Evolutionary conservation across 805 yeast species (phyloP).

Genomic region (Priceomyces medius): DNA sequence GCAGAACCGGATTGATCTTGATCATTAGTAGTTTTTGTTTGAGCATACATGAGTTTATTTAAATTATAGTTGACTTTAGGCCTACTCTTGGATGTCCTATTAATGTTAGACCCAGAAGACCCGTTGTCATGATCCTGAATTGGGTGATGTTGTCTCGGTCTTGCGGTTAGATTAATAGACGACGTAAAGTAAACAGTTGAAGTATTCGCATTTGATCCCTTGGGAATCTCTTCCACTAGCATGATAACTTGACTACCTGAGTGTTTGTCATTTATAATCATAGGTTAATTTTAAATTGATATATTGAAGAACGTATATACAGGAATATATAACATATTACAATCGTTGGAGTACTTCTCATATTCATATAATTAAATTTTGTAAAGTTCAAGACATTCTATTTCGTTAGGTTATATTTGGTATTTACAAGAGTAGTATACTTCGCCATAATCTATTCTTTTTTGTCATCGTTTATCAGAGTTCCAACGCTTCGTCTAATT

Average conservation of each 20-base stretch:
- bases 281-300: neutral
- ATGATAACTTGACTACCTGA: conserved; percentile 16
- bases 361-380: too few species aligned
- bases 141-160: conserved; percentile 22
- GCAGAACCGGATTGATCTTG: conserved; percentile 31
- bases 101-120: conserved; percentile 16
- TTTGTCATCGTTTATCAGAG: neutral
- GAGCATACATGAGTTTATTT: conserved; percentile 42
- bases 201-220: conserved; percentile 24
- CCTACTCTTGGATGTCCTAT: conserved; percentile 26
- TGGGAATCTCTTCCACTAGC: conserved; percentile 47
- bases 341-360: too few species aligned
- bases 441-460: neutral
- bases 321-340: neutral
- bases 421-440: neutral
- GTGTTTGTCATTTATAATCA: neutral
- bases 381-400: too few species aligned
- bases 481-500: conserved; percentile 23
- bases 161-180: conserved; percentile 40
- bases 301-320: neutral
- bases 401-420: too few species aligned
- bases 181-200: conserved; percentile 43
- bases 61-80: conserved; percentile 46
- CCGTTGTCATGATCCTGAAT: conserved; percentile 16
- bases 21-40: conserved; percentile 28